Evolutionary conservation across 148 eudicot genomes (phyloP), one percentile per base, ranked within the genome.

Genomic region (Rhododendron vialii): DNA sequence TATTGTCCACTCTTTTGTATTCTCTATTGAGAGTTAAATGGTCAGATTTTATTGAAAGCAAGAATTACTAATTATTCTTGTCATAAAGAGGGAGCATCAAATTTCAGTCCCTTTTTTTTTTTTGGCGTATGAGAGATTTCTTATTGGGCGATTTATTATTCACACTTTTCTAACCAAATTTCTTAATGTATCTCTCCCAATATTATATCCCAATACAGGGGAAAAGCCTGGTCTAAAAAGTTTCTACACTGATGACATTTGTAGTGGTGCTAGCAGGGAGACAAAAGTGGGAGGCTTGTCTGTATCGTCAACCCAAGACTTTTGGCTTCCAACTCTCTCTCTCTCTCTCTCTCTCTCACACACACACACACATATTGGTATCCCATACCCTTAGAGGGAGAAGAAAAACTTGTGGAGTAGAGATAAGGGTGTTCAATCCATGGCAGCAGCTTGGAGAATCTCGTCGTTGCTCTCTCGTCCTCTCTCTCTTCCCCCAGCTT

Each of bases 381-480:
- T 57, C 8, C 24, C 65, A 59, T 5, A 41, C 7, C 45, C 45
- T 0, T 22, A 43, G 65, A 59, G n/a, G 22, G 36, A 71, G 41
- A 28, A 28, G 38, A 48, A 26, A 48, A 6, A 12, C 18, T 59
- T 53, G 6, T 84, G 86, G 51, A 38, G 50, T 35, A 18, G 67
- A 15, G 67, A 15, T 17, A 59, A 61, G 79, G 22, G 76, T 13
- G 76, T 71, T 57, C 11, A 71, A 92, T 59, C 82, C 82, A 86
- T 86, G 88, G 88, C 88, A 2, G 94, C 98, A 83, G 91, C 95
- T 89, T 88, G 93, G 20, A 93, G 92, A 88, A 77, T 93, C 59
- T 89, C 96, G 12, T 93, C 94, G 38, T 81, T 96, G 43, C 90
- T 96, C 75, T 91, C 93, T 38, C 94, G 96, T 55, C 89, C 95